Conservation (phyloP, 805 yeast genomes). For the Myxozyma sirexii region DNA sequence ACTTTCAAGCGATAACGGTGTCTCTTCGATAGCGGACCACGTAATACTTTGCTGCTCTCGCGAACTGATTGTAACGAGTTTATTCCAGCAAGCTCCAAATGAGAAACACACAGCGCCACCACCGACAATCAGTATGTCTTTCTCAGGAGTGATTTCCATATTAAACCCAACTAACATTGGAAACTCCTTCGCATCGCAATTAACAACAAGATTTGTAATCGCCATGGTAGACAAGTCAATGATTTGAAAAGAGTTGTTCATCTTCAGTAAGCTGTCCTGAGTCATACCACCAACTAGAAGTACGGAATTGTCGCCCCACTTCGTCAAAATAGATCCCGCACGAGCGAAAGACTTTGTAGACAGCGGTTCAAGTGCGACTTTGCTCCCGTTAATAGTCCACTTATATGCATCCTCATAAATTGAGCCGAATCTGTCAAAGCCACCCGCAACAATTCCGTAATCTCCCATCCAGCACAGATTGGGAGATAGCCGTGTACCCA, state of each 20-base stretch:
- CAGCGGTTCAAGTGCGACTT: slow-evolving; percentile 41
- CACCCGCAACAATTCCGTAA: slow-evolving; percentile 55
- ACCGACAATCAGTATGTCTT: slow-evolving; percentile 54
- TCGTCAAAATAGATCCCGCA: slow-evolving; percentile 23
- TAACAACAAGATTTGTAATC: background rate
- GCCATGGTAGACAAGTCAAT: background rate
- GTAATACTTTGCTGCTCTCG: background rate
- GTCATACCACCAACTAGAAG: slow-evolving; percentile 39
- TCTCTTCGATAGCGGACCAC: background rate
- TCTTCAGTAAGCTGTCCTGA: slow-evolving; percentile 16
- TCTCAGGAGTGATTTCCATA: slow-evolving; percentile 29
- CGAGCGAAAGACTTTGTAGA: slow-evolving; percentile 14
- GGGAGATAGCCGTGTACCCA: slow-evolving; percentile 44
- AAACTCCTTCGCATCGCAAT: background rate
- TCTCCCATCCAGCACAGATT: slow-evolving; percentile 34
- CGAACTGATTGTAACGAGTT: slow-evolving; percentile 19
- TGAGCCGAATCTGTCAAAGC: slow-evolving; percentile 39
- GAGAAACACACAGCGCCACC: slow-evolving; percentile 87
- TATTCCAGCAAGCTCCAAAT: slow-evolving; percentile 65
- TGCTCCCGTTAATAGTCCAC: slow-evolving; percentile 13
- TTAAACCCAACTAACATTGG: slow-evolving; percentile 31
- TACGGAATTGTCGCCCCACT: slow-evolving; percentile 52
- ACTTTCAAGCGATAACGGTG: background rate
- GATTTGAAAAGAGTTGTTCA: slow-evolving; percentile 12
- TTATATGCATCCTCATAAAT: slow-evolving; percentile 32